Evolutionary conservation across 257 asterid genomes (phyloP).

Genomic region (Nemophila menziesii): DNA sequence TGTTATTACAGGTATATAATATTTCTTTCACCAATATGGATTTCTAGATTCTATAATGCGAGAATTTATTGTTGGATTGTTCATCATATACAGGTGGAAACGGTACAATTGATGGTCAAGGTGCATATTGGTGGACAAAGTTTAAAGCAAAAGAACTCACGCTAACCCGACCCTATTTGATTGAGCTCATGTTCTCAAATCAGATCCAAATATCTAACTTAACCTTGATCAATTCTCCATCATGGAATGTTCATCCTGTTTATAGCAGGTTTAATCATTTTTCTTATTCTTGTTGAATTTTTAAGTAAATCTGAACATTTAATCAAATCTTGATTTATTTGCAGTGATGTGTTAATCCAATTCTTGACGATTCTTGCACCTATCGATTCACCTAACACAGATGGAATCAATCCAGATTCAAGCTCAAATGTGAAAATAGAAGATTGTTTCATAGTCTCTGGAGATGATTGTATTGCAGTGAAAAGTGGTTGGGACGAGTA

Average conservation of each 20-base stretch:
- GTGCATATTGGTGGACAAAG: constrained; percentile 55
- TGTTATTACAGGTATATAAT: constrained; percentile 47
- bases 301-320: neutral
- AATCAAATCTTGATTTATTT: no score
- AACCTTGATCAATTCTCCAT: constrained; percentile 52
- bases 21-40: no score
- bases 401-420: constrained; percentile 78
- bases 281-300: neutral
- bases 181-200: constrained; percentile 44
- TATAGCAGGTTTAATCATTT: constrained; percentile 39
- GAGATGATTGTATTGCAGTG: constrained; percentile 69
- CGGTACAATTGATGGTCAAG: constrained; percentile 73
- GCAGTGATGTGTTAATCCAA: constrained; percentile 45
- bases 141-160: constrained; percentile 23
- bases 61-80: neutral
- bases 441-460: constrained; percentile 52
- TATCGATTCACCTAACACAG: constrained; percentile 48
- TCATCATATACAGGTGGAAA: constrained; percentile 40
- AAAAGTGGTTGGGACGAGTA: constrained; percentile 80
- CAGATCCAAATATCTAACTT: constrained; percentile 49
- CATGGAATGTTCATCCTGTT: constrained; percentile 71
- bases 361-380: constrained; percentile 50
- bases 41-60: neutral
- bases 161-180: constrained; percentile 55
- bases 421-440: constrained; percentile 48